A percentile compares a stretch with the other conserved stretches of the same genome.
Conservation (phyloP, 1,284 basidiomycete genomes). For the Gymnopus androsaceus region DNA sequence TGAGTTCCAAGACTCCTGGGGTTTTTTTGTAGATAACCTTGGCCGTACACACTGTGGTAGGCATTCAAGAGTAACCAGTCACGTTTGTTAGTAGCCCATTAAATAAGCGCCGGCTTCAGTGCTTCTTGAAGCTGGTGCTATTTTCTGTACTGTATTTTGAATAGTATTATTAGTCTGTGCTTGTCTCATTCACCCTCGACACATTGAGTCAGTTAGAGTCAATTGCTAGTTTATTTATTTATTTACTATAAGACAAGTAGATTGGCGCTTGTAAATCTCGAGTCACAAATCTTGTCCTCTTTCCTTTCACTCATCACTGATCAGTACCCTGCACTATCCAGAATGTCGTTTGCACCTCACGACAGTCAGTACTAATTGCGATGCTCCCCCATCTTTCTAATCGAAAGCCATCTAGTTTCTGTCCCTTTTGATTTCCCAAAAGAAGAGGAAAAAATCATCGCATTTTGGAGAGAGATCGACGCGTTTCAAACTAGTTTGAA, state of each 20-base stretch:
- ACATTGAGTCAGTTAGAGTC: too few species aligned
- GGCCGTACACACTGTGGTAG: conserved; percentile 63
- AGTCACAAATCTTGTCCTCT: background rate
- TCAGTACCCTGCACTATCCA: conserved; percentile 10
- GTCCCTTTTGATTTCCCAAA: conserved; percentile 85
- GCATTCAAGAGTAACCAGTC: conserved; percentile 31
- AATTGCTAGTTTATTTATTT: too few species aligned
- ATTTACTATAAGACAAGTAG: too few species aligned
- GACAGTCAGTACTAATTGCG: conserved; percentile 55
- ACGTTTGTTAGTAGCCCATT: too few species aligned
- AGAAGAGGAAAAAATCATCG: conserved; percentile 91
- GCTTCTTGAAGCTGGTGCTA: too few species aligned
- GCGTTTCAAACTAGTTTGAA: conserved; percentile 95
- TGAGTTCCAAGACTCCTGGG: conserved; percentile 70
- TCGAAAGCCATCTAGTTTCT: conserved; percentile 48
- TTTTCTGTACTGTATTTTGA: too few species aligned
- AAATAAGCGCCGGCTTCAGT: too few species aligned
- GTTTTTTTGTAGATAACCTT: conserved; percentile 81
- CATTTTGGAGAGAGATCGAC: conserved; percentile 96
- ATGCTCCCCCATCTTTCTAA: conserved; percentile 13
- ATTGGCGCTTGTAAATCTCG: too few species aligned
- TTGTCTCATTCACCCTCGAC: too few species aligned
- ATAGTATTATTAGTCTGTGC: too few species aligned
- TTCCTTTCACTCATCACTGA: background rate
- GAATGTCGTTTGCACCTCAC: conserved; percentile 72